Base-by-base conservation (phyloP, 1,284 basidiomycete species). In the Papiliotrema terrestris region DNA sequence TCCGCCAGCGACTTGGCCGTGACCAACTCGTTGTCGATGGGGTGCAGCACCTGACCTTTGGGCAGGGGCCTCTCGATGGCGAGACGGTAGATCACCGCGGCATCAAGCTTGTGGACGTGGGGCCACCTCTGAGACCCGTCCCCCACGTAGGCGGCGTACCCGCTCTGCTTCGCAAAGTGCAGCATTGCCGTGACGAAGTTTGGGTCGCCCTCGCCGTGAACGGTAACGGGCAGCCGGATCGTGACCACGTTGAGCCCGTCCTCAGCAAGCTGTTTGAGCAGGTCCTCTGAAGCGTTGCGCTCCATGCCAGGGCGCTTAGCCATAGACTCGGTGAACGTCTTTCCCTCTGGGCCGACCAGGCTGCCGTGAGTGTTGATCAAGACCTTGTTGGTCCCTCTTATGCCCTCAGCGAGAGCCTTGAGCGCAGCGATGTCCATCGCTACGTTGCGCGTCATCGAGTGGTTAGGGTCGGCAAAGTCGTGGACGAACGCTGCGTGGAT, bases 321-420 rank as follows among this genome's bases (percentile, higher is more conserved):
- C 26, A 5, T 23, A 4, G 11, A 9, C 29, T 56, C 55, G 8
- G 44, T 46, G 51, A 45, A 19, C 5, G 20, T n/a, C 23, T 49
- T 32, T 32, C 29, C 29, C 38, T 19, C 5, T 4, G 15, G 26
- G 8, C 2, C 35, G 3, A n/a, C 26, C 5, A 60, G 26, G 2
- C 45, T 45, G 8, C 59, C 62, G 9, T 51, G 37, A 8, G 63
- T 58, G 50, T 25, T 51, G 44, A 67, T 37, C 44, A 68, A 51
- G 4, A 57, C 51, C 52, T 70, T 71, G 54, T 54, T 48, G 25
- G 63, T 62, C 2, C 67, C 67, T 37, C 51, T 52, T 32, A 71
- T 51, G 14, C 54, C 62, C 1, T 45, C 35, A 0, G 49, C 57
- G 9, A 71, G 49, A 2, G 67, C 65, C 14, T 42, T 23, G 45